A percentile compares a stretch with the other conserved stretches of the same genome.
Evolutionary conservation across 1,284 basidiomycete species (phyloP).

Genomic region (Pseudozyma thailandica): DNA sequence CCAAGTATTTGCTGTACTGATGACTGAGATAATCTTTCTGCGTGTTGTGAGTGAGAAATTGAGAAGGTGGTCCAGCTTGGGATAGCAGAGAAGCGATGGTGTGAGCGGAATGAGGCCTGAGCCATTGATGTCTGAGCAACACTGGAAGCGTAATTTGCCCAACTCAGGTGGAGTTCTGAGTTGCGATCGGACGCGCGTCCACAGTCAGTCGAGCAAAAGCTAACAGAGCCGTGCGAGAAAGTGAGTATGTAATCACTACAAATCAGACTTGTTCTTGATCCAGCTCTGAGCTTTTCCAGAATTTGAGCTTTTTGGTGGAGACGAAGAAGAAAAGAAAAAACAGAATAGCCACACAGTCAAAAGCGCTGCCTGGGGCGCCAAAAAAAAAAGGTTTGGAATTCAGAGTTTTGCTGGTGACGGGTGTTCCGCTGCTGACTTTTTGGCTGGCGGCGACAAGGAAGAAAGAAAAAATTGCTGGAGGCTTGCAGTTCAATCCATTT

Average conservation of each 20-base stretch:
- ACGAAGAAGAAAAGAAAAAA: slow-evolving; percentile 15
- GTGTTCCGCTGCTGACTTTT: neutral
- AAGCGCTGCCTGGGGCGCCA: too few relatives aligned
- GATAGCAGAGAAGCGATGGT: neutral
- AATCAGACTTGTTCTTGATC: neutral
- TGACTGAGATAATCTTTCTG: too few relatives aligned
- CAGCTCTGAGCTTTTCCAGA: slow-evolving; percentile 7
- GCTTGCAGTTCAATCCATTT: neutral
- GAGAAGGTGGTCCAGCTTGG: neutral
- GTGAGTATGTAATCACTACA: slow-evolving; percentile 13
- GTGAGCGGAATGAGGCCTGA: neutral
- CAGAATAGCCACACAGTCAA: slow-evolving; percentile 9
- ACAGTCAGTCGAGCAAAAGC: slow-evolving; percentile 2
- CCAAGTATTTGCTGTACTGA: too few relatives aligned
- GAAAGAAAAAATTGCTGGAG: slow-evolving; percentile 18
- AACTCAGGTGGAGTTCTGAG: slow-evolving; percentile 25
- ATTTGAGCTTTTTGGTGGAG: slow-evolving; percentile 20
- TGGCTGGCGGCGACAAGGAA: neutral
- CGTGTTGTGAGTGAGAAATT: too few relatives aligned
- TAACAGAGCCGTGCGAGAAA: slow-evolving; percentile 19
- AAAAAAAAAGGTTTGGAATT: slow-evolving; percentile 13
- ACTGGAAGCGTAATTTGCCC: slow-evolving; percentile 4
- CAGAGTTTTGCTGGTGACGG: neutral
- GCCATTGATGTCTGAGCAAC: slow-evolving; percentile 17
- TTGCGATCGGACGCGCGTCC: slow-evolving; percentile 52